phyloP scores from a whole-genome alignment of 2,329 filamentous ascomycete species.

The Colletotrichum trifolii region DNA sequence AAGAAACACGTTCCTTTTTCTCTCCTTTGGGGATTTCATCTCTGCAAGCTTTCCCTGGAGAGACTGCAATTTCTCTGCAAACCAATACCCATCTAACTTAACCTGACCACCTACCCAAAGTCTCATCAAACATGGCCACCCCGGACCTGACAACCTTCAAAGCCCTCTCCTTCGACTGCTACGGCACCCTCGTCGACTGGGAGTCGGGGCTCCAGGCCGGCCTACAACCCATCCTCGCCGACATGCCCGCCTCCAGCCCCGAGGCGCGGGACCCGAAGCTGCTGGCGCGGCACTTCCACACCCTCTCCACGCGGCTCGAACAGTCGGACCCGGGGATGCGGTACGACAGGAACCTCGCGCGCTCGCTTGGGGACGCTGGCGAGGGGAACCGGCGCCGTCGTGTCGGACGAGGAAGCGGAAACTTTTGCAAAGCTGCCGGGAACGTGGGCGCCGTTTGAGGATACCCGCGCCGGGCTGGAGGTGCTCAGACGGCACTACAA shows the following conservation, averaged over 20 bases:
- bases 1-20: no score
- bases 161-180: slow-evolving; percentile 79
- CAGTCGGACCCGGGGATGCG: slow-evolving; percentile 61
- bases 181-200: slow-evolving; percentile 85
- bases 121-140: slow-evolving; percentile 3
- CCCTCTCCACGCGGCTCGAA: slow-evolving; percentile 61
- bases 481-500: slow-evolving; percentile 63
- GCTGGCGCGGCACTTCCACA: slow-evolving; percentile 56
- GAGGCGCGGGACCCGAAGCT: slow-evolving; percentile 50
- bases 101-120: background rate
- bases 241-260: slow-evolving; percentile 51
- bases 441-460: slow-evolving; percentile 66
- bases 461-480: slow-evolving; percentile 65
- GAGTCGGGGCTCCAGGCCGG: slow-evolving; percentile 71
- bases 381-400: slow-evolving; percentile 49
- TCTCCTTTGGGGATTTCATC: no score
- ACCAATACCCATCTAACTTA: background rate
- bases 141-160: slow-evolving; percentile 41
- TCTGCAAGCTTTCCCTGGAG: no score
- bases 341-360: slow-evolving; percentile 68
- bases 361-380: slow-evolving; percentile 57
- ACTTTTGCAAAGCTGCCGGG: slow-evolving; percentile 63
- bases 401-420: slow-evolving; percentile 51
- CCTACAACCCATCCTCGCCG: slow-evolving; percentile 60
- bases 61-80: background rate